These are phyloP conservation scores for Aulographum hederae DNA, from an alignment of 2,329 filamentous ascomycete genomes.

Conservation along the genomic window DNA sequence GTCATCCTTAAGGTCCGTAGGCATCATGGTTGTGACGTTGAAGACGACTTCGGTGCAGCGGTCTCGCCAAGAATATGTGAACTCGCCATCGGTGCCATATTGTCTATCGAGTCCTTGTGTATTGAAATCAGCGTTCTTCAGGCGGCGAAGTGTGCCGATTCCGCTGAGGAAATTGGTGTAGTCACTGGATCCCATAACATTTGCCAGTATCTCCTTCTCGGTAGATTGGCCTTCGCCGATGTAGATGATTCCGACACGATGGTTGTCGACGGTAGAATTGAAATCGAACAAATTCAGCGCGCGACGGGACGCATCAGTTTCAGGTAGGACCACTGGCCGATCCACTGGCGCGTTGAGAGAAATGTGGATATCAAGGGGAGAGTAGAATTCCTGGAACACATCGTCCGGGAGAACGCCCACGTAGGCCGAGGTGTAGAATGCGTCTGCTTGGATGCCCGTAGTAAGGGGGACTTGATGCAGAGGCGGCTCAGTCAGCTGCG, in stretches of 20 bases:
- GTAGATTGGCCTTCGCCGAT: constrained; percentile 71
- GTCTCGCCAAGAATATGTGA: constrained; percentile 87
- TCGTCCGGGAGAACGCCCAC: constrained; percentile 55
- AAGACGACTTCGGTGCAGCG: constrained; percentile 90
- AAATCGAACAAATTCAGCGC: constrained; percentile 70
- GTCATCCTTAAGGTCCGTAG: constrained; percentile 62
- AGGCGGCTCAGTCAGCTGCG: constrained; percentile 18
- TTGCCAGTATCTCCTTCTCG: constrained; percentile 72
- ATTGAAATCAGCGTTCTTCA: constrained; percentile 77
- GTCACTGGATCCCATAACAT: constrained; percentile 69
- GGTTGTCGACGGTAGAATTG: constrained; percentile 77
- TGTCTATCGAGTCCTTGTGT: constrained; percentile 75
- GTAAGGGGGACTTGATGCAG: constrained; percentile 22
- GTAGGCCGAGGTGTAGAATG: constrained; percentile 28
- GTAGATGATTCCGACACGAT: constrained; percentile 91
- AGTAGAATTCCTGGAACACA: constrained; percentile 49
- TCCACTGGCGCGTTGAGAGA: constrained; percentile 11
- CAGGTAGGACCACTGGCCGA: constrained; percentile 59
- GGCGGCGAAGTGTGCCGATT: constrained; percentile 61
- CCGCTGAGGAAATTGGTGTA: constrained; percentile 73
- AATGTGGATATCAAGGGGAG: constrained; percentile 15
- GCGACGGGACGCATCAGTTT: constrained; percentile 50
- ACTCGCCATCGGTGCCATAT: constrained; percentile 65
- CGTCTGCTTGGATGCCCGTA: constrained; percentile 18
- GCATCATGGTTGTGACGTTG: constrained; percentile 95